Base-by-base conservation (phyloP, 2,329 filamentous ascomycete genomes). In the Tolypocladium sp. region DNA sequence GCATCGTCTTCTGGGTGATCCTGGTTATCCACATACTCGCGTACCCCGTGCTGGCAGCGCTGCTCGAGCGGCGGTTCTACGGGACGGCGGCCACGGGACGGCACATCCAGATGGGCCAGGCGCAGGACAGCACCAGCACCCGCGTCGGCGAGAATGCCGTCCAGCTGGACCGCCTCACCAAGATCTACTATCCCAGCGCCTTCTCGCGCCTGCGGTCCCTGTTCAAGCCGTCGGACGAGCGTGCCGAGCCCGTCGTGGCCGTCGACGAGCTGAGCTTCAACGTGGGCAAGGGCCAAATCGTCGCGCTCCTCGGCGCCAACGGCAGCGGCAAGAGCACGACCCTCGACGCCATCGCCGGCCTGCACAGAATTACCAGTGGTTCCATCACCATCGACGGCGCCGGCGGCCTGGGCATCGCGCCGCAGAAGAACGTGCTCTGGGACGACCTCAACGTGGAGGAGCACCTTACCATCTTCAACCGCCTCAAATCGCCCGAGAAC, bases 341-440 rank as follows among this genome's bases (percentile, higher is more conserved):
- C 0, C 80, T 97, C 4, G 91, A 96, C 68, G 88, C 89, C 7
- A 92, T 97, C 63, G 89, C 91, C 13, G 92, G 92, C 3, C 82
- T 93, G 56, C 91, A 88, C 65, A 89, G 84, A 52, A 80, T 93
- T 27, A 91, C 90, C 0, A 85, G 82, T 60, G 92, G 92, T 3
- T 80, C 80, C 3, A 94, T 97, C 64, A 84, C 83, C 30, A 87
- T 96, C 53, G 87, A 92, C 63, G 87, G 87, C 1, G 87, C 85
- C 12, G 90, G 90, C 12, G 91, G 90, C 0, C 81, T 97, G 25
- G 92, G 92, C 17, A 86, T 96, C 49, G 93, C 91, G 59, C 92
- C 92, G 0, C 92, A 97, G 70, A 92, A 93, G 77, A 97, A 97
- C 66, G 92, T 97, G 7, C 81, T 97, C 38, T 97, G 92, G 92